Percentiles rank a stretch among this genome's conserved stretches.
Conservation (phyloP, 208 protist genomes). For the Trypanosoma conorhini region DNA sequence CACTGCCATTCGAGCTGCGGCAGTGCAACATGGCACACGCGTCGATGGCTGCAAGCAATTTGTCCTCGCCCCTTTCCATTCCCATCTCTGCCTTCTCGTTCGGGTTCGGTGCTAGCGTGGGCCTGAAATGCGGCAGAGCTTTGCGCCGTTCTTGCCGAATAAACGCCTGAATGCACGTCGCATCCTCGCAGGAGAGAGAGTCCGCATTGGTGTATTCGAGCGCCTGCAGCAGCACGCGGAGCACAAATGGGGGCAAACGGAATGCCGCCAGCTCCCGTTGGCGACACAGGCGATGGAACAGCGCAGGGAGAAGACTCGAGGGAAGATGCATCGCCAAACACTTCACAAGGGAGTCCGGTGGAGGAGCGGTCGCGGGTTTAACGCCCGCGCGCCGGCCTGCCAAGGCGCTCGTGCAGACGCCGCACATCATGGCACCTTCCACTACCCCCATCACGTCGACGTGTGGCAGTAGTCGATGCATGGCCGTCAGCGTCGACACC, state of each 20-base stretch:
- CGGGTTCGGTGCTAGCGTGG: not conserved
- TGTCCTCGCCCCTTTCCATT: not conserved
- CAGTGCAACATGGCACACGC: slow-evolving; percentile 2
- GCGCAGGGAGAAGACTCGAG: not conserved
- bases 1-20: not conserved
- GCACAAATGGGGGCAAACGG: slow-evolving; percentile 13
- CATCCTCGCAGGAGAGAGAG: slow-evolving; percentile 13
- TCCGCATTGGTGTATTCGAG: slow-evolving; percentile 10
- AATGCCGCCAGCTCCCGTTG: slow-evolving; percentile 31
- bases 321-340: slow-evolving; percentile 26
- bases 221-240: slow-evolving; percentile 17
- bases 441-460: slow-evolving; percentile 19
- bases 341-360: slow-evolving; percentile 7
- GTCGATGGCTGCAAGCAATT: slow-evolving; percentile 22
- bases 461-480: slow-evolving; percentile 30
- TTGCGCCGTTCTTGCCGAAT: slow-evolving; percentile 19
- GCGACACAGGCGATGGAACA: slow-evolving; percentile 27
- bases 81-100: not conserved
- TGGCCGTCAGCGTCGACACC: slow-evolving; percentile 10
- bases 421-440: slow-evolving; percentile 11
- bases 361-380: not conserved
- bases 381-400: not conserved
- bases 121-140: not conserved
- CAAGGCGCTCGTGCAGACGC: not conserved
- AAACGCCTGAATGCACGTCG: slow-evolving; percentile 13